Evolutionary conservation across 768 basidiomycete species (phyloP).

Genomic region (Thelephora aurantiotincta): DNA sequence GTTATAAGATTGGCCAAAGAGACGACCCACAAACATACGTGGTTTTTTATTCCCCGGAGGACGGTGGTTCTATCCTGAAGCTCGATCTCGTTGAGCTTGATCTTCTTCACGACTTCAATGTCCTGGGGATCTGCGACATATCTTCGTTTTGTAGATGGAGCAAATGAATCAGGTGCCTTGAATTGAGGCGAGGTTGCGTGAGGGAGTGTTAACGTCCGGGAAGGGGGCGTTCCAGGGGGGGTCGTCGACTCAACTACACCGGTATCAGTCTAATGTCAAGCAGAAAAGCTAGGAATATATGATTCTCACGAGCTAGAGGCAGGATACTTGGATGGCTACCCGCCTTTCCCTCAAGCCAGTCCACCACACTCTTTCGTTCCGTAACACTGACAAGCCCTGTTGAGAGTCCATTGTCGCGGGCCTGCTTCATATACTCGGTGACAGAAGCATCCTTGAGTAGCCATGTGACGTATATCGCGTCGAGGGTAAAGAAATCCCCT

Average conservation of each 20-base stretch:
- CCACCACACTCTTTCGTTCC: constrained; percentile 74
- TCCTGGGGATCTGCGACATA: constrained; percentile 73
- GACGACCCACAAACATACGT: constrained; percentile 34
- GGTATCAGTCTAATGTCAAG: background rate
- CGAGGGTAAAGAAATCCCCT: constrained; percentile 63
- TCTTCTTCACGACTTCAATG: constrained; percentile 76
- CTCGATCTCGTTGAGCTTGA: constrained; percentile 64
- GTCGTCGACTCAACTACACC: constrained; percentile 36
- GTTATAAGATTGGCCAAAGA: background rate
- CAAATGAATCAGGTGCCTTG: constrained; percentile 16
- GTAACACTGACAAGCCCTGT: constrained; percentile 76
- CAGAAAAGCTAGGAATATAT: constrained; percentile 1
- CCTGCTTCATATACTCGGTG: constrained; percentile 83
- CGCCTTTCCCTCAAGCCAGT: constrained; percentile 62
- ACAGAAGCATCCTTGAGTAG: constrained; percentile 53
- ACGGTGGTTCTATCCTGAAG: constrained; percentile 73
- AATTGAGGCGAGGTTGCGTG: constrained; percentile 9
- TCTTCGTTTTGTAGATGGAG: constrained; percentile 51
- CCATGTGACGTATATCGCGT: constrained; percentile 81
- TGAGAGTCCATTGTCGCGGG: constrained; percentile 57
- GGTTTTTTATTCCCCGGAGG: constrained; percentile 68
- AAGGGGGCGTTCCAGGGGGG: constrained; percentile 42
- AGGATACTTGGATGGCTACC: constrained; percentile 36
- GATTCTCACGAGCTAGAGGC: constrained; percentile 27
- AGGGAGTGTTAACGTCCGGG: constrained; percentile 7